Percentiles rank a stretch among this genome's conserved stretches.
Conservation (phyloP, 352 stramenopile species). For the Phytopythium vexans region DNA sequence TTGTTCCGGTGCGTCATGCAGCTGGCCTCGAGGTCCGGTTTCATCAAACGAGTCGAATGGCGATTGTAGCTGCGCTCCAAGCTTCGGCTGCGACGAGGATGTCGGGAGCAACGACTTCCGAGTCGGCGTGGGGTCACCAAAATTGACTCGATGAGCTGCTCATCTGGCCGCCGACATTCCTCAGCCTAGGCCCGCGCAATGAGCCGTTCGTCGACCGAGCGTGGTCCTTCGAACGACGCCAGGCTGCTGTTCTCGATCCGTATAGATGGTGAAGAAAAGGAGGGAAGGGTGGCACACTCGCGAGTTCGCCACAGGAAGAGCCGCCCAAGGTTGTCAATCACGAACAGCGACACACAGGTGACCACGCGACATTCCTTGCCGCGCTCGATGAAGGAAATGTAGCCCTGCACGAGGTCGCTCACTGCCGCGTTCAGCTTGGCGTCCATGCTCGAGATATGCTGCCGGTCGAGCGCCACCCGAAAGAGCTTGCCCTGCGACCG, state of each 20-base stretch:
- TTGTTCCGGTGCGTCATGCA: constrained; percentile 39
- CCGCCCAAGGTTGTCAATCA: constrained; percentile 47
- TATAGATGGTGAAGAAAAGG: background rate
- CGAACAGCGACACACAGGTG: constrained; percentile 47
- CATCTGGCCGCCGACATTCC: constrained; percentile 41
- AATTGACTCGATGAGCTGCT: constrained; percentile 69
- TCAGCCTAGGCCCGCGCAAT: constrained; percentile 56
- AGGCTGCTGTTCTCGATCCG: background rate
- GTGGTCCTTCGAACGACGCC: constrained; percentile 42
- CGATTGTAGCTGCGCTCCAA: background rate
- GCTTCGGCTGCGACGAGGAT: constrained; percentile 23
- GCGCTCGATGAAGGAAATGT: constrained; percentile 54
- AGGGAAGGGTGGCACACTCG: constrained; percentile 47
- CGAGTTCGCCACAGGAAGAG: constrained; percentile 60
- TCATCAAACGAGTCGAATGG: constrained; percentile 40
- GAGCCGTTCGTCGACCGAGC: constrained; percentile 59
- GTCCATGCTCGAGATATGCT: constrained; percentile 73
- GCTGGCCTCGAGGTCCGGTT: constrained; percentile 9
- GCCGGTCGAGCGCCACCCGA: constrained; percentile 55
- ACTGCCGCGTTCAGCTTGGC: constrained; percentile 47
- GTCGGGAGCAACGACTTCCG: constrained; percentile 24
- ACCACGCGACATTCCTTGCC: constrained; percentile 66
- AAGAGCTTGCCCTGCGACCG: constrained; percentile 56
- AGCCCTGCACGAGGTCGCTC: constrained; percentile 37
- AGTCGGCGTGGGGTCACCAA: constrained; percentile 45